Evolutionary conservation across 1,284 basidiomycete genomes (phyloP).

Genomic region (Flammula alnicola): DNA sequence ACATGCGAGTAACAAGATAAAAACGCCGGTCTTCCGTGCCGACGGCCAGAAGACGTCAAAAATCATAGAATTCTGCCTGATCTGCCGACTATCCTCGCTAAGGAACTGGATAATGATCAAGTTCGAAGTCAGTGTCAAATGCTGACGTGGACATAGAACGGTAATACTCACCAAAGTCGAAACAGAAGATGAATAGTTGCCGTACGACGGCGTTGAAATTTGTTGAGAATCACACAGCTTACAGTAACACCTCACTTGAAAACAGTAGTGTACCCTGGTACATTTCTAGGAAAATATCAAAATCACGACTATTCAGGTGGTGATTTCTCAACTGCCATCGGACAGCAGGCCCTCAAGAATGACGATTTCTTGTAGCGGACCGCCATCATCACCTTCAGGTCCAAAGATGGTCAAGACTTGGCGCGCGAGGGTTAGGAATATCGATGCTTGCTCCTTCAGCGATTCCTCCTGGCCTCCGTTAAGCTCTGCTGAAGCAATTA

Average conservation of each 20-base stretch:
- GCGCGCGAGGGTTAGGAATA: constrained; percentile 47
- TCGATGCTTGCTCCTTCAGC: constrained; percentile 29
- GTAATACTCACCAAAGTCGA: not conserved
- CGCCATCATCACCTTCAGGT: constrained; percentile 61
- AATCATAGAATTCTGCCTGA: too few species aligned
- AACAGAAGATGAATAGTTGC: not conserved
- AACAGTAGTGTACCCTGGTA: too few species aligned
- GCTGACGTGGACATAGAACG: constrained; percentile 17
- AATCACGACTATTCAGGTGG: too few species aligned
- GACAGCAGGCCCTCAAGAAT: constrained; percentile 41
- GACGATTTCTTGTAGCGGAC: constrained; percentile 59
- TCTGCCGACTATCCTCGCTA: too few species aligned
- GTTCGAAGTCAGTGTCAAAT: not conserved
- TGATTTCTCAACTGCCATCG: not conserved
- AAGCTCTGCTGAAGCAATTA: constrained; percentile 34
- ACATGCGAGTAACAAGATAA: too few species aligned
- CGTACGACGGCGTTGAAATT: not conserved
- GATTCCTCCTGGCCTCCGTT: constrained; percentile 23
- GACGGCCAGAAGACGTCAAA: too few species aligned
- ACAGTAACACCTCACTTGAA: too few species aligned
- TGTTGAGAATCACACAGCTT: too few species aligned
- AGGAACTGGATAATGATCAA: too few species aligned
- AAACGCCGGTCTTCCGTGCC: too few species aligned
- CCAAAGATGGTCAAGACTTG: constrained; percentile 53
- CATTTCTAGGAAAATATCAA: too few species aligned